Conservation (phyloP, 2,329 filamentous ascomycete genomes). For the Fusarium siculi region DNA sequence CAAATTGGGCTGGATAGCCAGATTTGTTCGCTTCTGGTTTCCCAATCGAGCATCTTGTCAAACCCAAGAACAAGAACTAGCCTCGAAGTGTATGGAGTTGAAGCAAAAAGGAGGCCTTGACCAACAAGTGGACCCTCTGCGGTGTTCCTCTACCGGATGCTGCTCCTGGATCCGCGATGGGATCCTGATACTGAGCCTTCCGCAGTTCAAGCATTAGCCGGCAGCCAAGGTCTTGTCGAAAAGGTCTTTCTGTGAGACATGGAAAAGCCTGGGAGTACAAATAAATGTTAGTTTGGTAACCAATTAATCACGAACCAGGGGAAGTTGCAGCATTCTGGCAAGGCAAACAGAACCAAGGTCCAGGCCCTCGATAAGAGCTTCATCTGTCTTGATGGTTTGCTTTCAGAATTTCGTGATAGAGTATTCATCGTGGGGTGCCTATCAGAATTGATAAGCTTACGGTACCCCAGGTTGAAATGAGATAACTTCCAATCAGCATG, state of each 20-base stretch:
- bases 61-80: conserved; percentile 27
- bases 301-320: conserved; percentile 30
- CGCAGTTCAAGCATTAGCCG: neutral
- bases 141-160: conserved; percentile 33
- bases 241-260: conserved; percentile 31
- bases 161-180: conserved; percentile 32
- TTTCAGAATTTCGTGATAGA: neutral
- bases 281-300: conserved; percentile 38
- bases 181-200: conserved; percentile 4
- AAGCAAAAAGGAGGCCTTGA: conserved; percentile 20
- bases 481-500: neutral
- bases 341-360: conserved; percentile 2
- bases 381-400: neutral
- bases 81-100: conserved; percentile 9
- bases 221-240: neutral
- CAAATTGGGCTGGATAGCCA: conserved; percentile 42
- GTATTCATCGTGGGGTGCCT: neutral
- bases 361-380: neutral
- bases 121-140: conserved; percentile 24
- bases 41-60: conserved; percentile 48
- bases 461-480: neutral
- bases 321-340: neutral
- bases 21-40: conserved; percentile 56
- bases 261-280: conserved; percentile 23
- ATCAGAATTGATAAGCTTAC: neutral